Conservation (phyloP, 2,329 filamentous ascomycete species). For the Alternaria triticimaculans region DNA sequence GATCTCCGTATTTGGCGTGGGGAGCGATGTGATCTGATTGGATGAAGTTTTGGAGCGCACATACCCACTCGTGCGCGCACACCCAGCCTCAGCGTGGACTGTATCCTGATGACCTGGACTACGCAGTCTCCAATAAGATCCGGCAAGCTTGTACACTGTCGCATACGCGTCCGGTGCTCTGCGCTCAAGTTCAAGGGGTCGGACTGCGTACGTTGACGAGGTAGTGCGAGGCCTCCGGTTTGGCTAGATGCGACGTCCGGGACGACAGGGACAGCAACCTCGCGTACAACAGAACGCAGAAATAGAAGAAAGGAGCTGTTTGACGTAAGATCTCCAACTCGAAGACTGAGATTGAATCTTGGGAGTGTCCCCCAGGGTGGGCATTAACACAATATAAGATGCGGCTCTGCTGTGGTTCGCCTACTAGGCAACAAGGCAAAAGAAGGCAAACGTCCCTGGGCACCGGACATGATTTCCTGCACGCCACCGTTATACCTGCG, state of each 20-base stretch:
- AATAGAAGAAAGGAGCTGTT: background rate
- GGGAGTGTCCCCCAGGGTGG: background rate
- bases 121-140: background rate
- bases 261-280: background rate
- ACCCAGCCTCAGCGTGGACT: background rate
- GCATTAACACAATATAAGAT: background rate
- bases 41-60: background rate
- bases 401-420: background rate
- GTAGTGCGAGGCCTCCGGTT: background rate
- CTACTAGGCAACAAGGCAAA: slow-evolving; percentile 1
- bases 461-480: background rate
- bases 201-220: background rate
- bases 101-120: background rate
- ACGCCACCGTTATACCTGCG: background rate
- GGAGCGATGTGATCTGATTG: background rate
- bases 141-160: background rate
- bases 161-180: background rate
- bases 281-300: background rate
- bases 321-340: background rate
- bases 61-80: background rate
- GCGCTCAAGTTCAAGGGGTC: background rate
- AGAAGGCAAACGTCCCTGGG: background rate
- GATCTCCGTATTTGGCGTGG: background rate
- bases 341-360: background rate
- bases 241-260: background rate